Conservation (phyloP, 228 moss, liverwort and hornwort genomes). For the Sphagnum magellanicum region DNA sequence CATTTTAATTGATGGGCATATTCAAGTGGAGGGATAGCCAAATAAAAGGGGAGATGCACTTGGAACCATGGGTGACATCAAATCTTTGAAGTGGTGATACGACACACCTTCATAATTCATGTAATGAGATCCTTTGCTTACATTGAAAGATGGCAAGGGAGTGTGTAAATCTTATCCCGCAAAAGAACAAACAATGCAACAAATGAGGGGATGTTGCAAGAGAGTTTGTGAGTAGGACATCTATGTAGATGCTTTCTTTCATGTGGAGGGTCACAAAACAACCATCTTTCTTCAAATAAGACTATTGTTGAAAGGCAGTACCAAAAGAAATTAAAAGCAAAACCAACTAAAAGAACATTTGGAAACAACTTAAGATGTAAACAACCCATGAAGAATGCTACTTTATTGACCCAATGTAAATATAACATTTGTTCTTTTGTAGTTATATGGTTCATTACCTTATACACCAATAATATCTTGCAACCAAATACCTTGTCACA, state of each 20-base stretch:
- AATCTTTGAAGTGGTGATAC: constrained; percentile 73
- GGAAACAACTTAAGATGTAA: too few relatives aligned
- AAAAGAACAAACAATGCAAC: neutral
- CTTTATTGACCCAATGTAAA: too few relatives aligned
- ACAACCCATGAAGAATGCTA: too few relatives aligned
- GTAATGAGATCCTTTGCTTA: constrained; percentile 76
- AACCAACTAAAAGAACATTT: too few relatives aligned
- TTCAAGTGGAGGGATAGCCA: constrained; percentile 66
- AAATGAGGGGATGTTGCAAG: neutral
- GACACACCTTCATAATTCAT: constrained; percentile 65
- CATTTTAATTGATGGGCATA: constrained; percentile 54
- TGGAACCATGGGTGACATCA: constrained; percentile 86
- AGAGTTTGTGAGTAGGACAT: neutral
- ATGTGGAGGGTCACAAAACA: neutral
- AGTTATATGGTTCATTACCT: too few relatives aligned
- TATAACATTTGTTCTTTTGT: too few relatives aligned
- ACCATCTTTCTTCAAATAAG: neutral
- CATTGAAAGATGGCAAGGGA: constrained; percentile 66
- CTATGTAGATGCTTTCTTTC: neutral
- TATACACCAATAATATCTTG: too few relatives aligned
- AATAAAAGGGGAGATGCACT: constrained; percentile 69
- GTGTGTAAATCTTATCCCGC: constrained; percentile 75
- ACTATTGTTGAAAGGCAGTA: too few relatives aligned
- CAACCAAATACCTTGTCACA: too few relatives aligned
- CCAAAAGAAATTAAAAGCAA: too few relatives aligned